These are phyloP conservation scores for Neostapfia colusana DNA, from an alignment of 176 grass and related monocot genomes.

Conservation along the genomic window DNA sequence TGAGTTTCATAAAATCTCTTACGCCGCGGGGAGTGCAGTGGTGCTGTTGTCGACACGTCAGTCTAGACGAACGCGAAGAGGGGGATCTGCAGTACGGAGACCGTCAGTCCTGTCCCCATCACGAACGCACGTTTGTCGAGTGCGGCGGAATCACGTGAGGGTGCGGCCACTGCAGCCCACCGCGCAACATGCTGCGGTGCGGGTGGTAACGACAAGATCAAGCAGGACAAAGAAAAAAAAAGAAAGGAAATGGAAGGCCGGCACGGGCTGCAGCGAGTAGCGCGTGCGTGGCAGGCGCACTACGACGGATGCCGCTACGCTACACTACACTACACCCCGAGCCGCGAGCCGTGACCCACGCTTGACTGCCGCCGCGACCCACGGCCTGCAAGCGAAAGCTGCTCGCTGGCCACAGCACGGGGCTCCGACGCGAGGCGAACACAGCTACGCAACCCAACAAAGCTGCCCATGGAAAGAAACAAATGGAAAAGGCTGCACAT, in stretches of 20 bases:
- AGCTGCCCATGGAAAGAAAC: too few relatives aligned
- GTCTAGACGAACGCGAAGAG: too few relatives aligned
- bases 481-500: too few relatives aligned
- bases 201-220: background rate
- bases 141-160: background rate
- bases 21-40: too few relatives aligned
- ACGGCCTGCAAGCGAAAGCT: background rate
- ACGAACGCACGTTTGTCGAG: too few relatives aligned
- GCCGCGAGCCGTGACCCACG: background rate
- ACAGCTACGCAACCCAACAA: too few relatives aligned
- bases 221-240: background rate
- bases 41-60: too few relatives aligned
- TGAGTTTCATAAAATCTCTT: too few relatives aligned
- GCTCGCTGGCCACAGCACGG: background rate
- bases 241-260: background rate
- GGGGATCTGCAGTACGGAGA: too few relatives aligned
- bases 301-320: background rate
- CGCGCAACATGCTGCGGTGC: background rate
- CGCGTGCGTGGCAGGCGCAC: background rate
- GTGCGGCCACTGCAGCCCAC: background rate
- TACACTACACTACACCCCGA: background rate
- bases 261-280: background rate
- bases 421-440: background rate
- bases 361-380: background rate
- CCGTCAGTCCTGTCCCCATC: too few relatives aligned